Evolutionary conservation across 176 grass and related monocot species (phyloP).

Genomic region (Tuctoria greenei): DNA sequence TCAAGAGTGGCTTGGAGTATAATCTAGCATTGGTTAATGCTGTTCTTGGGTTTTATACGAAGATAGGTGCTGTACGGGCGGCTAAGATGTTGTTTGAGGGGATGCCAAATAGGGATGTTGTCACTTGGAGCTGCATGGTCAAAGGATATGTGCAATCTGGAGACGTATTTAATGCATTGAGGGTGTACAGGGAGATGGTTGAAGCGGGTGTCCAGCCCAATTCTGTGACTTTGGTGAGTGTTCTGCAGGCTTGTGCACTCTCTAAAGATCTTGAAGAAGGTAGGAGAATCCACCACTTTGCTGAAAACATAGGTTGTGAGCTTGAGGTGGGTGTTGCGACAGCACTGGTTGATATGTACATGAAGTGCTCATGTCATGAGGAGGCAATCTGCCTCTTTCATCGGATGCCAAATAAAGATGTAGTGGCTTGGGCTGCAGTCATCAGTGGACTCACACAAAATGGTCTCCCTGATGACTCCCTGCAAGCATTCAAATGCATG

Average conservation of each 20-base stretch:
- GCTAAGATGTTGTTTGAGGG: conserved; percentile 45
- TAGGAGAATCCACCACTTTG: conserved; percentile 41
- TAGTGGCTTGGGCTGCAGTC: conserved; percentile 54
- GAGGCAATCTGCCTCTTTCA: conserved; percentile 50
- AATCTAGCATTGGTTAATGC: conserved; percentile 51
- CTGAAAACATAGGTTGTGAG: conserved; percentile 49
- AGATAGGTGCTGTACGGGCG: conserved; percentile 22
- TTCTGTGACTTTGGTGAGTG: conserved; percentile 54
- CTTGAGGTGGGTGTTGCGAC: conserved; percentile 55
- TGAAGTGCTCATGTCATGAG: conserved; percentile 60
- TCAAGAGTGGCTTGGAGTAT: conserved; percentile 46
- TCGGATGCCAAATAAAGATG: conserved; percentile 68
- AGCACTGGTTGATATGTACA: conserved; percentile 75
- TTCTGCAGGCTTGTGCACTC: conserved; percentile 55
- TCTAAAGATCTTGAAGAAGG: conserved; percentile 49
- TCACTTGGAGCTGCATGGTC: conserved; percentile 72
- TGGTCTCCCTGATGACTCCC: conserved; percentile 39
- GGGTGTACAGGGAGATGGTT: conserved; percentile 60
- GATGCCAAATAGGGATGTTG: conserved; percentile 43
- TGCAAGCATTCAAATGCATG: conserved; percentile 53
- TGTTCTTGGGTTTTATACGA: conserved; percentile 55
- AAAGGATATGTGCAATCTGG: conserved; percentile 54
- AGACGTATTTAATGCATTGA: conserved; percentile 24
- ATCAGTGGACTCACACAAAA: conserved; percentile 63
- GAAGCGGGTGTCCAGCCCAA: conserved; percentile 40